Percentiles rank a stretch among this genome's conserved stretches.
Evolutionary conservation across 2,329 filamentous ascomycete genomes (phyloP).

Genomic region (Myriosclerotinia curreyana): DNA sequence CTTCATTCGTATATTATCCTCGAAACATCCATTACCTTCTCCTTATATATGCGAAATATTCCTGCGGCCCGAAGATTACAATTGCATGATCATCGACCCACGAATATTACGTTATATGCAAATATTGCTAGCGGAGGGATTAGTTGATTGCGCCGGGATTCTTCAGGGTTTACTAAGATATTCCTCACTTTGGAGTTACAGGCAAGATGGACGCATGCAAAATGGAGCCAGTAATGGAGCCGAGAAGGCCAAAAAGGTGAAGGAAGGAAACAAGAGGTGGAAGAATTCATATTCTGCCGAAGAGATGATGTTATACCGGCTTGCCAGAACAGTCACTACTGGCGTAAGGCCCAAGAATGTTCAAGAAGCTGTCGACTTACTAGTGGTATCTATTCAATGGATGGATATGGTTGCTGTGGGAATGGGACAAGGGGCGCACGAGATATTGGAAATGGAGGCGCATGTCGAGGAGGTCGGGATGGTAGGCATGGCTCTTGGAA

Average conservation of each 20-base stretch:
- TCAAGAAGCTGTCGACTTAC: constrained; percentile 50
- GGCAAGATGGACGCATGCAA: constrained; percentile 19
- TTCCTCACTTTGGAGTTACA: constrained; percentile 39
- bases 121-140: constrained; percentile 49
- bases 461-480: constrained; percentile 56
- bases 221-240: constrained; percentile 29
- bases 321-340: constrained; percentile 42
- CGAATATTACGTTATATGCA: constrained; percentile 59
- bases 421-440: constrained; percentile 48
- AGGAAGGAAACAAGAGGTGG: constrained; percentile 45
- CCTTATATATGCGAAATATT: constrained; percentile 55
- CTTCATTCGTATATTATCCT: constrained; percentile 49
- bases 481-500: constrained; percentile 60
- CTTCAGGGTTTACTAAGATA: constrained; percentile 56
- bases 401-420: constrained; percentile 54
- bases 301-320: constrained; percentile 38
- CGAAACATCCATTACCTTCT: constrained; percentile 52
- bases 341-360: constrained; percentile 48
- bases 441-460: constrained; percentile 44
- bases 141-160: constrained; percentile 54
- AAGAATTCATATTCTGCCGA: constrained; percentile 51
- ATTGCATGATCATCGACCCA: constrained; percentile 52
- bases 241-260: constrained; percentile 21
- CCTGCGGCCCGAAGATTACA: constrained; percentile 50
- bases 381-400: constrained; percentile 54